phyloP scores from a whole-genome alignment of 2,329 filamentous ascomycete genomes.

The Tolypocladium tropicale region DNA sequence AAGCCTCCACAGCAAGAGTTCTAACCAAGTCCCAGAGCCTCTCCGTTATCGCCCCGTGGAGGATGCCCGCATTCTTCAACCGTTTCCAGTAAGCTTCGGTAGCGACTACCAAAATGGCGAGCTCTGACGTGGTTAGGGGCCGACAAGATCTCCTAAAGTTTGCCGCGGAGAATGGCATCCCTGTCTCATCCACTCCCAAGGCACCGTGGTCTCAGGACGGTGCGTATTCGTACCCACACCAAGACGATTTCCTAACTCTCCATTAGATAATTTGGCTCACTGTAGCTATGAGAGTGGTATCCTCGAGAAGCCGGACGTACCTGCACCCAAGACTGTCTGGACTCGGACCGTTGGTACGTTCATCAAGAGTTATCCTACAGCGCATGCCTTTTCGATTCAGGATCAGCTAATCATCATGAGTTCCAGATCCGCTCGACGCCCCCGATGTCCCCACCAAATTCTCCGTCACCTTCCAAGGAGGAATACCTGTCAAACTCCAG shows the following conservation, averaged over 20 bases:
- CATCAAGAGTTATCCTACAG: too few species aligned
- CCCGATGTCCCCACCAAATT: constrained; percentile 56
- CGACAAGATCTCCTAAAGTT: constrained; percentile 65
- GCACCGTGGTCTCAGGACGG: constrained; percentile 55
- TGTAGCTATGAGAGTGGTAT: constrained; percentile 68
- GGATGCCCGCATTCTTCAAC: constrained; percentile 38
- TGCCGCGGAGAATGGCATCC: constrained; percentile 54
- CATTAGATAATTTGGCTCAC: constrained; percentile 16
- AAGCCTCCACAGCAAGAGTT: too few species aligned
- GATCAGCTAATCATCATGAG: too few species aligned
- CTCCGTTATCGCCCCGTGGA: constrained; percentile 64
- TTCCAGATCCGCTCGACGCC: constrained; percentile 53
- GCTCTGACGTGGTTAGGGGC: too few species aligned
- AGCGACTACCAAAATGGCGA: too few species aligned
- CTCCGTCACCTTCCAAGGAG: constrained; percentile 56
- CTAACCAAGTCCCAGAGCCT: too few species aligned
- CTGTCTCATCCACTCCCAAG: constrained; percentile 62
- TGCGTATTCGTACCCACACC: too few species aligned
- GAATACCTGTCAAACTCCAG: constrained; percentile 54
- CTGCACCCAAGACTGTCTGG: constrained; percentile 61
- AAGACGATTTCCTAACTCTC: too few species aligned
- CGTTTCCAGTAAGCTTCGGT: too few species aligned
- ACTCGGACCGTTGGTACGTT: constrained; percentile 22
- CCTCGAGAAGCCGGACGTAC: constrained; percentile 45
- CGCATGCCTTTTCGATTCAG: too few species aligned